Evolutionary conservation across 2,329 filamentous ascomycete genomes (phyloP), one percentile per base, ranked within the genome.

Genomic region (Diaporthe velutina): DNA sequence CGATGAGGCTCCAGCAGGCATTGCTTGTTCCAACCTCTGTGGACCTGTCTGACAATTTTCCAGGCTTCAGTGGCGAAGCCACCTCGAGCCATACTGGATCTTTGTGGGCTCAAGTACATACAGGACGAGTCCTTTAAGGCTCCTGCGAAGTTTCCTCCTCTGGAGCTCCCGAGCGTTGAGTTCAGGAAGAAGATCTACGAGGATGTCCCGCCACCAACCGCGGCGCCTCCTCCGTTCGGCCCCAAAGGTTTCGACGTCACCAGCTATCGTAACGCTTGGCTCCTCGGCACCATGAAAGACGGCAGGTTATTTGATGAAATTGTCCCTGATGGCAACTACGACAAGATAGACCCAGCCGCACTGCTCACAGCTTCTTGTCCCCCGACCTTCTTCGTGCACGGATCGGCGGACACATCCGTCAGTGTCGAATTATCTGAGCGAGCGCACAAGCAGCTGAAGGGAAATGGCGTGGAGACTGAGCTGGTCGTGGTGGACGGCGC

Each of bases 151-250:
- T 30, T 58, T n/a, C 55, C 55, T 35, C 55, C 55, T 8, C 17
- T 58, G 55, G 55, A 58, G 19, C 17, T 58, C 19, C 55, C 55
- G 2, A 35, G 55, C 10, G 55, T 13, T 13, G 55, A 58, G 4
- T 58, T 58, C 6, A 58, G 55, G 30, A 58, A 58, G 30, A 58
- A 58, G 55, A 58, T 58, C n/a, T 58, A 58, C 17, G 55, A 58
- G 19, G 30, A 58, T 22, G 17, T 58, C n/a, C 55, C 55, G 4
- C 30, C 55, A 15, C 55, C 55, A 17, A 58, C 55, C 19, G 30
- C 17, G 13, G 55, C 55, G 17, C 55, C 55, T 30, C 30, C 30
- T 35, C 55, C 55, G 4, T 58, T 58, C 30, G 55, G 55, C 6
- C 55, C 55, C 19, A 58, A 58, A 5, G 55, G 55, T 5, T 58